phyloP scores from a whole-genome alignment of 129 eudicot genomes.

The Tagetes erecta region DNA sequence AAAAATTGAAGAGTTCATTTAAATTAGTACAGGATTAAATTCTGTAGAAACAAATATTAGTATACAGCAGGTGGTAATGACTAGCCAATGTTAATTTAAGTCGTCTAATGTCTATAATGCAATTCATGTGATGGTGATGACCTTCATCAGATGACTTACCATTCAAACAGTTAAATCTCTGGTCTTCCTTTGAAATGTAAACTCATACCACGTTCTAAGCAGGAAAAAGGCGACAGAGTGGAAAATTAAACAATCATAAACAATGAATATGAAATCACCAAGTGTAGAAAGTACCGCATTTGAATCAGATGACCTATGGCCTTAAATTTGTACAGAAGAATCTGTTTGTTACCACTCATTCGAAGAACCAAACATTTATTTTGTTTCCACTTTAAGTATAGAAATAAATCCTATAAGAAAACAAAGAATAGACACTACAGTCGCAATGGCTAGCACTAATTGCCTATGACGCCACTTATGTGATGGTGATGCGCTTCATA shows the following conservation, averaged over 20 bases:
- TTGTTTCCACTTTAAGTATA: too few species aligned
- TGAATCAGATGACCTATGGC: not conserved
- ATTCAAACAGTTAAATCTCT: not conserved
- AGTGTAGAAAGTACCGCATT: not conserved
- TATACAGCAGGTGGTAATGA: not conserved
- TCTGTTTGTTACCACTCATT: too few species aligned
- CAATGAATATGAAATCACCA: not conserved
- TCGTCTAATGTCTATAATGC: not conserved
- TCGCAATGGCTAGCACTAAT: not conserved
- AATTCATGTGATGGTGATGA: not conserved
- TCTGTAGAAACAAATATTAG: not conserved
- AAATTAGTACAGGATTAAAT: constrained; percentile 12
- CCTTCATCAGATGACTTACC: not conserved
- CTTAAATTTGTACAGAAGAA: too few species aligned
- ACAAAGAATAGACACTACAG: not conserved
- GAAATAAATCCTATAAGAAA: too few species aligned
- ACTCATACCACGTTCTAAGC: not conserved
- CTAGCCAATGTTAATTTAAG: not conserved
- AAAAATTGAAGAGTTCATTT: constrained; percentile 17
- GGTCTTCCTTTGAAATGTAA: not conserved
- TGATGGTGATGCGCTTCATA: not conserved
- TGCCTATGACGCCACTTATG: not conserved
- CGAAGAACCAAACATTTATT: too few species aligned
- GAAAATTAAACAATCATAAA: not conserved
- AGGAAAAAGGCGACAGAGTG: not conserved